These are phyloP conservation scores for Debaryomycetaceae sp. DNA, from an alignment of 1,139 yeast genomes.

Conservation along the genomic window DNA sequence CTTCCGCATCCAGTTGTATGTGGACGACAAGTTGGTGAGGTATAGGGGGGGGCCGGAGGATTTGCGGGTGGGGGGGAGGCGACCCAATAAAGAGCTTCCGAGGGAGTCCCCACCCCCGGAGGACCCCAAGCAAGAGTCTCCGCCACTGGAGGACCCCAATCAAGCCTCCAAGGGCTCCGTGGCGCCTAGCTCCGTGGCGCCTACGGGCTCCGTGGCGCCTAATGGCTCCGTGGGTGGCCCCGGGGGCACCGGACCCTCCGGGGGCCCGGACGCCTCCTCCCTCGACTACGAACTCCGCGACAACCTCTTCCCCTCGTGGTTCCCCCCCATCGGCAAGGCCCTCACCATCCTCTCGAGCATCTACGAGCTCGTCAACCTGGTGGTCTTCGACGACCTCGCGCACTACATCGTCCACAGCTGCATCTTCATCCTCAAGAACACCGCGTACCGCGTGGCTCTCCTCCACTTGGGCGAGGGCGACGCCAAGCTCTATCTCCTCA, in stretches of 20 bases:
- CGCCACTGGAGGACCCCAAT: too few species aligned
- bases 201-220: too few species aligned
- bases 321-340: constrained; percentile 73
- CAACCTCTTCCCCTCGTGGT: constrained; percentile 49
- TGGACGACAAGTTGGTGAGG: constrained; percentile 62
- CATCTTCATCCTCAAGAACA: constrained; percentile 48
- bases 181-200: constrained; percentile 4
- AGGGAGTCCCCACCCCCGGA: too few species aligned
- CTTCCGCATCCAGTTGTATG: constrained; percentile 69
- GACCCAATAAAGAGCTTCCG: constrained; percentile 31
- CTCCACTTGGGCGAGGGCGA: constrained; percentile 47
- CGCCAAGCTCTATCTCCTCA: constrained; percentile 63
- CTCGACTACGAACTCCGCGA: constrained; percentile 34
- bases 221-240: too few species aligned
- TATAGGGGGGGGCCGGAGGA: constrained; percentile 69
- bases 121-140: too few species aligned
- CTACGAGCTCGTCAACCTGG: constrained; percentile 70
- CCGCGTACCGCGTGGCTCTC: constrained; percentile 43
- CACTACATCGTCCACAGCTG: constrained; percentile 83
- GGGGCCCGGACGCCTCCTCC: constrained; percentile 3
- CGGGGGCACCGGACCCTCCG: constrained; percentile 3
- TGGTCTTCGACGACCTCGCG: constrained; percentile 84
- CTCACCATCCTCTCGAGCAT: constrained; percentile 70
- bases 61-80: constrained; percentile 50
- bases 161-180: not conserved